Percentiles rank a stretch among this genome's conserved stretches.
These are phyloP conservation scores for Hirschioporus abietinus DNA, from an alignment of 768 basidiomycete species.

Conservation along the genomic window DNA sequence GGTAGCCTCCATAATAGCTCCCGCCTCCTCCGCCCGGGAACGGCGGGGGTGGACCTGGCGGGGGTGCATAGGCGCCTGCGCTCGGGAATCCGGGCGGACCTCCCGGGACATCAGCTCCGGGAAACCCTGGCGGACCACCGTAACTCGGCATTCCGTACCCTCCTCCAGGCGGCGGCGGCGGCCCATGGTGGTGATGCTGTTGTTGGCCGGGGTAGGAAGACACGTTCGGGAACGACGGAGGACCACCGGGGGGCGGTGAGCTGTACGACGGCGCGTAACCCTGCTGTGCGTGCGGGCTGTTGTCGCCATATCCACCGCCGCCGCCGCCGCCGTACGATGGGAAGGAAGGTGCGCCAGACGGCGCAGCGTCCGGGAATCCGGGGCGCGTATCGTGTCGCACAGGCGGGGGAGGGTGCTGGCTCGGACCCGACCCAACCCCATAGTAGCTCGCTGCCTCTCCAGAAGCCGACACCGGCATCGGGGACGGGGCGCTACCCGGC, in stretches of 20 bases:
- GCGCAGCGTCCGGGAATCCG: constrained; percentile 19
- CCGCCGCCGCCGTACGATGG: constrained; percentile 18
- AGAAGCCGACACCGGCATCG: constrained; percentile 6
- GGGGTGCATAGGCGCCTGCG: background rate
- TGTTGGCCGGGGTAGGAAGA: constrained; percentile 21
- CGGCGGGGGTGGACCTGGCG: constrained; percentile 1
- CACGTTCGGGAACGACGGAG: constrained; percentile 10
- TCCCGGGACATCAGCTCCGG: background rate
- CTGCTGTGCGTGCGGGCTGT: background rate
- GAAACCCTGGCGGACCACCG: constrained; percentile 4
- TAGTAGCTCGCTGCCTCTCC: constrained; percentile 16
- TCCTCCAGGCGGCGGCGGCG: constrained; percentile 9
- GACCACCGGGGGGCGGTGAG: constrained; percentile 12
- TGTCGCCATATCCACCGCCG: constrained; percentile 11
- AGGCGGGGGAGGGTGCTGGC: constrained; percentile 1
- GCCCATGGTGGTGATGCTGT: constrained; percentile 13
- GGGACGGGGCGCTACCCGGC: constrained; percentile 11
- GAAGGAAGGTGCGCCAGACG: constrained; percentile 24
- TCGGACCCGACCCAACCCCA: background rate
- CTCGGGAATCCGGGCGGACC: constrained; percentile 1
- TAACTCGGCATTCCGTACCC: constrained; percentile 14
- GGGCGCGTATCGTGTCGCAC: constrained; percentile 2
- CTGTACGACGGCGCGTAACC: constrained; percentile 34
- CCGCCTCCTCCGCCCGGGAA: background rate
- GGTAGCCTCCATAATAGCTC: background rate